Evolutionary conservation across 495 filamentous ascomycete genomes (phyloP).

Genomic region (Penicillium soppii): DNA sequence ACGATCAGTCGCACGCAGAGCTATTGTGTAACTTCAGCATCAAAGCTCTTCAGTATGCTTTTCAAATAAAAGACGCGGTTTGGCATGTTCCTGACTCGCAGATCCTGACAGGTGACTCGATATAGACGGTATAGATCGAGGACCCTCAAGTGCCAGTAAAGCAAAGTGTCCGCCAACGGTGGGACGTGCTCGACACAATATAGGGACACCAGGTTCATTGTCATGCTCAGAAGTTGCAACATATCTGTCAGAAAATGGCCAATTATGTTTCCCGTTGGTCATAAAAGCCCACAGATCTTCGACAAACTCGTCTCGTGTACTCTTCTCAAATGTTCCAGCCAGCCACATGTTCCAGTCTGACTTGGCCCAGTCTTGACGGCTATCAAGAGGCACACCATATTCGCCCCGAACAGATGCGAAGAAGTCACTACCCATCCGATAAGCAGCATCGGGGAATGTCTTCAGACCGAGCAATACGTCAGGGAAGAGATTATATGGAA

Average conservation of each 20-base stretch:
- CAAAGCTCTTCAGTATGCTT: constrained; percentile 12
- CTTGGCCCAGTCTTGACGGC: constrained; percentile 47
- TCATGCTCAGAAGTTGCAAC: constrained; percentile 38
- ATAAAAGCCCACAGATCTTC: constrained; percentile 47
- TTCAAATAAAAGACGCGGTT: neutral
- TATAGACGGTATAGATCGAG: constrained; percentile 26
- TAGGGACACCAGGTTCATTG: constrained; percentile 29
- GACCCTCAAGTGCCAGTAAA: constrained; percentile 42
- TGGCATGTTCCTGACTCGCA: neutral
- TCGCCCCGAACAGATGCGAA: constrained; percentile 38
- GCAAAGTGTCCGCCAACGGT: constrained; percentile 59
- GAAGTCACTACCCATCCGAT: constrained; percentile 39
- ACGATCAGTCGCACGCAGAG: too few relatives aligned
- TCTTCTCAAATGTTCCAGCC: constrained; percentile 32
- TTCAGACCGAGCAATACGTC: constrained; percentile 44
- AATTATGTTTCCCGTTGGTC: constrained; percentile 47
- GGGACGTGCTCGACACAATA: constrained; percentile 52
- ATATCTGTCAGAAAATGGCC: constrained; percentile 51
- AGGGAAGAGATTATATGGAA: constrained; percentile 46
- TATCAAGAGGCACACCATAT: constrained; percentile 46
- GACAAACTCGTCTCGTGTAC: constrained; percentile 34
- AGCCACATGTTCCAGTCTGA: constrained; percentile 54
- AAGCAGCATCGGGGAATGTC: constrained; percentile 37
- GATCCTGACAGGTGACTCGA: neutral
- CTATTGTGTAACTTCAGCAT: too few relatives aligned